Evolutionary conservation across 2,329 filamentous ascomycete genomes (phyloP).

Genomic region (Stachybotrys echinatus): DNA sequence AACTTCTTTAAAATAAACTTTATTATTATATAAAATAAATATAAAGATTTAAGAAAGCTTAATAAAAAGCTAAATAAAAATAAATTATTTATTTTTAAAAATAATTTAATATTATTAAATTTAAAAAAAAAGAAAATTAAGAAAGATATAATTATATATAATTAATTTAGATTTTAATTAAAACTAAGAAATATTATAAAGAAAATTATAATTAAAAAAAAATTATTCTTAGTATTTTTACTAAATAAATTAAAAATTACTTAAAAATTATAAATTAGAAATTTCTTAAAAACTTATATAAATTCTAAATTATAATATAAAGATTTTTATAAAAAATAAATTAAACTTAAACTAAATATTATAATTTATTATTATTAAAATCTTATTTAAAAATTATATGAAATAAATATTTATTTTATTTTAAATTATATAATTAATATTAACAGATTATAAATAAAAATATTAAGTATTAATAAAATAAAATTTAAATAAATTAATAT

Average conservation of each 20-base stretch:
- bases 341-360: not conserved
- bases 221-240: not conserved
- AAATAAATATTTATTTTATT: no score
- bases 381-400: no score
- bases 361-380: no score
- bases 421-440: no score
- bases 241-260: not conserved
- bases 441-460: not conserved
- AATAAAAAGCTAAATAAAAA: not conserved
- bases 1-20: not conserved
- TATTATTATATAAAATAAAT: slow-evolving; percentile 2
- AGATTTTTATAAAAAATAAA: not conserved
- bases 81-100: not conserved
- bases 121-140: not conserved
- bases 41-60: no score
- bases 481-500: not conserved
- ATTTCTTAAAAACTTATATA: not conserved
- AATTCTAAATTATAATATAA: no score
- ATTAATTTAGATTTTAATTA: not conserved
- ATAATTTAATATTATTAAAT: slow-evolving; percentile 2
- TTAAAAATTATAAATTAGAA: not conserved
- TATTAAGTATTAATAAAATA: no score
- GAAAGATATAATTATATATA: not conserved
- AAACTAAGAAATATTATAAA: not conserved
- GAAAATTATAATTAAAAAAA: no score